Evolutionary conservation across 2,329 filamentous ascomycete genomes (phyloP).

Genomic region (Ceratocystiopsis sp.): DNA sequence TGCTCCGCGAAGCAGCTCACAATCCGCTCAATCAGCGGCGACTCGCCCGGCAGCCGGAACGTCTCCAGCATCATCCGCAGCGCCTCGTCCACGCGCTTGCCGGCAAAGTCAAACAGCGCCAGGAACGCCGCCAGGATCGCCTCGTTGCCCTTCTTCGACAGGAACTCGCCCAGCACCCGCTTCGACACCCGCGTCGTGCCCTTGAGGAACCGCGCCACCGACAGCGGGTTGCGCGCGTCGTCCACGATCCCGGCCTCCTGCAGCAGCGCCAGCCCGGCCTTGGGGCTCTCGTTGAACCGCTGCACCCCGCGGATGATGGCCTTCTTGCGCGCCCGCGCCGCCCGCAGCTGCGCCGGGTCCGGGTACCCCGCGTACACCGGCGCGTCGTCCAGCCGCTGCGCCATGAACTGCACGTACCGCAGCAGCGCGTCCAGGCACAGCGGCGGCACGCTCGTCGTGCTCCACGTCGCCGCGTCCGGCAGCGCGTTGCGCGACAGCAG

Average conservation of each 20-base stretch:
- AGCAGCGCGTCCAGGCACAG: slow-evolving; percentile 84
- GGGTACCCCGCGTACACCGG: slow-evolving; percentile 49
- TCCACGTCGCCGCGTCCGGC: slow-evolving; percentile 95
- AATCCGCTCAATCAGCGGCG: slow-evolving; percentile 82
- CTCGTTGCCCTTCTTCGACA: slow-evolving; percentile 84
- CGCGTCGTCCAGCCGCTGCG: slow-evolving; percentile 63
- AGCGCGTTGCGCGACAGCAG: slow-evolving; percentile 86
- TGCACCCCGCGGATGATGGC: slow-evolving; percentile 73
- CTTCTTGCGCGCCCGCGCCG: slow-evolving; percentile 65
- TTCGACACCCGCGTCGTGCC: slow-evolving; percentile 82
- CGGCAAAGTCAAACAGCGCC: slow-evolving; percentile 71
- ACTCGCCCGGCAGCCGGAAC: slow-evolving; percentile 88
- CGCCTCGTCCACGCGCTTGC: slow-evolving; percentile 79
- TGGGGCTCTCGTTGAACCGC: slow-evolving; percentile 93
- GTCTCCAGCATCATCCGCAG: slow-evolving; percentile 72
- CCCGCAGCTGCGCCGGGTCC: slow-evolving; percentile 44
- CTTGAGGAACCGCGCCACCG: slow-evolving; percentile 73
- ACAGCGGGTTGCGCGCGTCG: slow-evolving; percentile 53
- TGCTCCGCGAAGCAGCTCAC: slow-evolving; percentile 74
- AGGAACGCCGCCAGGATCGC: slow-evolving; percentile 72
- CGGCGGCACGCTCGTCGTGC: slow-evolving; percentile 92
- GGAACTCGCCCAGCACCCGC: slow-evolving; percentile 74
- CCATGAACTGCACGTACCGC: slow-evolving; percentile 80
- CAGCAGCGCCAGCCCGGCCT: slow-evolving; percentile 72
- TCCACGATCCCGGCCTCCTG: slow-evolving; percentile 74